phyloP scores from a whole-genome alignment of 106 monocot genomes.

The Dioscorea alata region DNA sequence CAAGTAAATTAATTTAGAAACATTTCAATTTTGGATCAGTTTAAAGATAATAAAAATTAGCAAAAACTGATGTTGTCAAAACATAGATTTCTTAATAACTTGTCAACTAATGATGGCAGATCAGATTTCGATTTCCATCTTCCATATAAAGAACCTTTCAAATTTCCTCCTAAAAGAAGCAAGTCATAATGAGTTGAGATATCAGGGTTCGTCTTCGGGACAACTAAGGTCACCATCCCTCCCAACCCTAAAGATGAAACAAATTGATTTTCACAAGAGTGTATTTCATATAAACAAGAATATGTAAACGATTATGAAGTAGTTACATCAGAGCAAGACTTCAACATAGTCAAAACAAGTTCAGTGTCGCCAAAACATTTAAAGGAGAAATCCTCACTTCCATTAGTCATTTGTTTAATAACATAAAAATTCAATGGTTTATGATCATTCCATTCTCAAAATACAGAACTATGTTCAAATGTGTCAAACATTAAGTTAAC shows the following conservation, averaged over 20 bases:
- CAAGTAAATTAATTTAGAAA: too few species aligned
- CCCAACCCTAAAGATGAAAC: conserved; percentile 64
- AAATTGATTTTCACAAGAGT: neutral
- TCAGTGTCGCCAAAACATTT: conserved; percentile 87
- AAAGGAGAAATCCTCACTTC: conserved; percentile 88
- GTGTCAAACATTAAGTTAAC: too few species aligned
- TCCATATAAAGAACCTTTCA: conserved; percentile 93
- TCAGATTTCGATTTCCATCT: conserved; percentile 98
- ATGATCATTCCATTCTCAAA: neutral
- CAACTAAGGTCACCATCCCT: conserved; percentile 74
- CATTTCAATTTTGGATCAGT: neutral
- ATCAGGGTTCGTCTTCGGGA: conserved; percentile 73
- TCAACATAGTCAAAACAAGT: conserved; percentile 60
- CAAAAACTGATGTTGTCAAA: neutral
- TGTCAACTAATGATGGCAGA: conserved; percentile 66
- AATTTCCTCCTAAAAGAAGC: conserved; percentile 79
- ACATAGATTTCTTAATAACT: conserved; percentile 63
- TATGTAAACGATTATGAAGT: neutral
- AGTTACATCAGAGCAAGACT: conserved; percentile 87
- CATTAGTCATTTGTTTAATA: conserved; percentile 63
- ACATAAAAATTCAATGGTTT: conserved; percentile 32
- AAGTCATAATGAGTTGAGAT: conserved; percentile 68
- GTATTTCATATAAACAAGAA: neutral
- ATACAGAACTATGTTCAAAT: neutral
- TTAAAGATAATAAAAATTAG: neutral